phyloP scores from a whole-genome alignment of 805 yeast genomes.

The Ogataea nakhonphanomensis region DNA sequence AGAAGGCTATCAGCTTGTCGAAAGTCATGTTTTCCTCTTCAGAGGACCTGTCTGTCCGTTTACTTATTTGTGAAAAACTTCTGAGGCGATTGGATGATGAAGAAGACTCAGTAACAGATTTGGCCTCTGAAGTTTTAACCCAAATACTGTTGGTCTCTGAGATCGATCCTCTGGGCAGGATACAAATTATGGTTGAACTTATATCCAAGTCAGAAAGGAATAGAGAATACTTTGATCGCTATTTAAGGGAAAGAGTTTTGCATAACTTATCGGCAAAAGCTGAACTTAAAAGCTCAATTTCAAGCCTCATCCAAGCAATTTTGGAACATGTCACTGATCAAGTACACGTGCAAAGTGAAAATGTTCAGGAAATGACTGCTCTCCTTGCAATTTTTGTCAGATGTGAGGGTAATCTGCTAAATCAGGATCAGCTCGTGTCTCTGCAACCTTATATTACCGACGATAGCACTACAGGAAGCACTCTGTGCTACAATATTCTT shows the following conservation, averaged over 20 bases:
- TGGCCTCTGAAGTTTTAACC: constrained; percentile 37
- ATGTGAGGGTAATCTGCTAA: constrained; percentile 49
- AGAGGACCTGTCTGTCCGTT: constrained; percentile 31
- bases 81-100: constrained; percentile 64
- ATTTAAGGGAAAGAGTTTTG: constrained; percentile 44
- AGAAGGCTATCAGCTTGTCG: constrained; percentile 53
- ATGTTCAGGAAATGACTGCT: constrained; percentile 39
- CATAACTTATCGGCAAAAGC: constrained; percentile 22
- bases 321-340: constrained; percentile 36
- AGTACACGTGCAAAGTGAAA: constrained; percentile 27
- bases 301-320: constrained; percentile 33
- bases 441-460: constrained; percentile 63
- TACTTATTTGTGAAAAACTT: constrained; percentile 47
- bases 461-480: constrained; percentile 38
- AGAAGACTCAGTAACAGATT: constrained; percentile 51
- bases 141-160: constrained; percentile 35
- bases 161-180: constrained; percentile 2
- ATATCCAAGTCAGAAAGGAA: constrained; percentile 37
- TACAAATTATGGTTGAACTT: constrained; percentile 39
- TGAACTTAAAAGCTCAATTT: constrained; percentile 24
- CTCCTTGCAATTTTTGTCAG: constrained; percentile 56
- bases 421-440: constrained; percentile 62
- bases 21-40: constrained; percentile 43
- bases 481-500: constrained; percentile 47
- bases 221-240: constrained; percentile 44